Percentiles rank a stretch among this genome's conserved stretches.
Conservation (phyloP, 805 yeast species). For the Hanseniaspora valbyensis region DNA sequence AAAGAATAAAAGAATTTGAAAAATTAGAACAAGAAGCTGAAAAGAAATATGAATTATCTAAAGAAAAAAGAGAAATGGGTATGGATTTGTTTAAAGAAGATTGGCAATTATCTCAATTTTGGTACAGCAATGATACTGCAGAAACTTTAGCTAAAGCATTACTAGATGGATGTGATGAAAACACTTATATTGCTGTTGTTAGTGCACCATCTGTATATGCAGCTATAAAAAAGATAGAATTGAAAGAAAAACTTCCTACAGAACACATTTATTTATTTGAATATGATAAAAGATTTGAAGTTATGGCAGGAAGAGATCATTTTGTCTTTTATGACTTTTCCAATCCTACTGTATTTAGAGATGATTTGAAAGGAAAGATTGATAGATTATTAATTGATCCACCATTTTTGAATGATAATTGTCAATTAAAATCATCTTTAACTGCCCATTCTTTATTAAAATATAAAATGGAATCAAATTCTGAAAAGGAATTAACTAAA, state of each 20-base stretch:
- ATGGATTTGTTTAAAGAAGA: constrained; percentile 78
- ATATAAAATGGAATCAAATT: constrained; percentile 29
- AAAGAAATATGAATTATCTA: constrained; percentile 29
- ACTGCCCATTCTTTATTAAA: constrained; percentile 52
- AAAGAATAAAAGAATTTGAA: constrained; percentile 45
- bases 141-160: constrained; percentile 55
- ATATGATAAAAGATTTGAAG: constrained; percentile 63
- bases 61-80: constrained; percentile 31
- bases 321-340: constrained; percentile 70
- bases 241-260: constrained; percentile 45
- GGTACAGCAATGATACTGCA: constrained; percentile 75
- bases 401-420: constrained; percentile 71
- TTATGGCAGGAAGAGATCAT: constrained; percentile 55
- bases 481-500: constrained; percentile 23
- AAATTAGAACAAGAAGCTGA: constrained; percentile 48
- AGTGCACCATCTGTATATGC: constrained; percentile 92
- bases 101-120: constrained; percentile 90
- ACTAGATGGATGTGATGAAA: constrained; percentile 61
- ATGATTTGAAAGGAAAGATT: constrained; percentile 45
- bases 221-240: constrained; percentile 49
- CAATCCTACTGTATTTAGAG: constrained; percentile 52
- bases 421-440: constrained; percentile 60
- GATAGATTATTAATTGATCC: constrained; percentile 75
- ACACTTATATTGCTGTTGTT: constrained; percentile 62
- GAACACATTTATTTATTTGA: constrained; percentile 65